Evolutionary conservation across 345 rosid species (phyloP).

Genomic region (Erodium maritimum): DNA sequence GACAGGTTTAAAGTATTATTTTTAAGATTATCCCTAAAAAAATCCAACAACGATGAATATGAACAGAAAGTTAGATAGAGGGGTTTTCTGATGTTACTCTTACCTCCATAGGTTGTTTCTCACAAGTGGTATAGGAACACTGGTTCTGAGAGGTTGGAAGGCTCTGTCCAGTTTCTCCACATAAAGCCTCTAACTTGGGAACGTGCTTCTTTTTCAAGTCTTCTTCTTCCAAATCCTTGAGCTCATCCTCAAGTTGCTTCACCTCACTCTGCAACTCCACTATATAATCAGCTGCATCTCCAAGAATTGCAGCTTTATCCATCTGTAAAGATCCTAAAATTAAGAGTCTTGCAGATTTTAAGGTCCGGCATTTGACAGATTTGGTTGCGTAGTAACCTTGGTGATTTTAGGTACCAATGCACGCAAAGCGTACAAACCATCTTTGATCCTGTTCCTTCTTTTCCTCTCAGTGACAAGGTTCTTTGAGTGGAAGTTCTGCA

Average conservation of each 20-base stretch:
- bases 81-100: background rate
- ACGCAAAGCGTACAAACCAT: slow-evolving; percentile 43
- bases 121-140: slow-evolving; percentile 4
- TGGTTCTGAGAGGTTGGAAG: slow-evolving; percentile 9
- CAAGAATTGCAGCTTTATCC: slow-evolving; percentile 52
- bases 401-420: slow-evolving; percentile 66
- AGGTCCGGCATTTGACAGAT: background rate
- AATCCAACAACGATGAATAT: background rate
- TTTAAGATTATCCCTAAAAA: no score
- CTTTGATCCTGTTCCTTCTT: slow-evolving; percentile 53
- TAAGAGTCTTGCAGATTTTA: background rate
- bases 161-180: background rate
- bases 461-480: slow-evolving; percentile 74
- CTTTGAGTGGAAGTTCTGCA: slow-evolving; percentile 37
- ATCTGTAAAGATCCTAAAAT: slow-evolving; percentile 18
- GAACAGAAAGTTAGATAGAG: slow-evolving; percentile 1
- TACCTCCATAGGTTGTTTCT: slow-evolving; percentile 21
- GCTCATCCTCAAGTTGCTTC: slow-evolving; percentile 49
- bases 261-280: slow-evolving; percentile 34
- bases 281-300: slow-evolving; percentile 73
- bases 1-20: background rate
- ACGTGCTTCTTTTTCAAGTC: slow-evolving; percentile 15
- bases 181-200: slow-evolving; percentile 8
- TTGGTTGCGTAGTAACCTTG: slow-evolving; percentile 47
- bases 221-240: slow-evolving; percentile 34